These are phyloP conservation scores for Cyclotella kingstonii DNA, from an alignment of 108 stramenopile genomes.

Conservation along the genomic window DNA sequence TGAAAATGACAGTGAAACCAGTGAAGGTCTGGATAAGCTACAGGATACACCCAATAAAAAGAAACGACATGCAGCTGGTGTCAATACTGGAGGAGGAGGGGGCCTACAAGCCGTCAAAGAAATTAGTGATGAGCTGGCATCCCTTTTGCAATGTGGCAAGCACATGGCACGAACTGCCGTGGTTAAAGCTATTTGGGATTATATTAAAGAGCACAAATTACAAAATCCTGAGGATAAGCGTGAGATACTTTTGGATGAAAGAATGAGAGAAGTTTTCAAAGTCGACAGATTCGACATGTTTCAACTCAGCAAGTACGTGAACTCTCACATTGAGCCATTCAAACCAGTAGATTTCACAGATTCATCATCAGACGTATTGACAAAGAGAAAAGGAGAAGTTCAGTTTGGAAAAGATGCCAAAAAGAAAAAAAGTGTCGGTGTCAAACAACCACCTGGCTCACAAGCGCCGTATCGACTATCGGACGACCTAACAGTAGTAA, in stretches of 20 bases:
- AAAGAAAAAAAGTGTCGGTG: slow-evolving; percentile 43
- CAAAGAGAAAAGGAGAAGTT: slow-evolving; percentile 42
- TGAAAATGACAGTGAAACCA: slow-evolving; percentile 23
- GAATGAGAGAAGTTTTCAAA: slow-evolving; percentile 42
- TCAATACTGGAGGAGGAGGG: slow-evolving; percentile 39
- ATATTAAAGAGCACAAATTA: slow-evolving; percentile 76
- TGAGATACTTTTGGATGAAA: slow-evolving; percentile 72
- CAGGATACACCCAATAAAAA: slow-evolving; percentile 42
- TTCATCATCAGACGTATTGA: slow-evolving; percentile 23
- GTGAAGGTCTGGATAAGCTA: slow-evolving; percentile 24
- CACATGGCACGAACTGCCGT: slow-evolving; percentile 75
- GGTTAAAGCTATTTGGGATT: slow-evolving; percentile 84
- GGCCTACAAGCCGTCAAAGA: slow-evolving; percentile 70
- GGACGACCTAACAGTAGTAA: slow-evolving; percentile 62
- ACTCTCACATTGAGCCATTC: slow-evolving; percentile 74
- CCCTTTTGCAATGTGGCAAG: slow-evolving; percentile 57
- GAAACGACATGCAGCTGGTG: slow-evolving; percentile 18
- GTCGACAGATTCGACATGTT: slow-evolving; percentile 44
- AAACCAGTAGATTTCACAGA: slow-evolving; percentile 70
- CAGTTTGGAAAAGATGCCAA: slow-evolving; percentile 1
- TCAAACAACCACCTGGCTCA: slow-evolving; percentile 53
- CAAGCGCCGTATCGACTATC: slow-evolving; percentile 79
- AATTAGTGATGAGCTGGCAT: slow-evolving; percentile 56
- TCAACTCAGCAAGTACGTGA: slow-evolving; percentile 46
- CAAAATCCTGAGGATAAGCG: slow-evolving; percentile 86